Percentiles rank a stretch among this genome's conserved stretches.
Conservation (phyloP, 345 rosid genomes). For the Dimocarpus longan region DNA sequence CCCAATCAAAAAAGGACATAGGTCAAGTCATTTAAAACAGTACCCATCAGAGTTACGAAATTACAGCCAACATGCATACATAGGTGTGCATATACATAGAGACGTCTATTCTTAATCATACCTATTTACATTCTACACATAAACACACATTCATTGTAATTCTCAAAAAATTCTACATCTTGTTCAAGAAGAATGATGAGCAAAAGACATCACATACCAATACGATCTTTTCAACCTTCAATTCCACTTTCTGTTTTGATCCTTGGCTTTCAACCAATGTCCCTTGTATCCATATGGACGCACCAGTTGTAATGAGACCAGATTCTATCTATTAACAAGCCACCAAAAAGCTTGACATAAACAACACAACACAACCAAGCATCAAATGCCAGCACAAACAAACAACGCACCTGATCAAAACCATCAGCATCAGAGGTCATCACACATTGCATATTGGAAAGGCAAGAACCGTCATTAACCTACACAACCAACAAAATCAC, state of each 20-base stretch:
- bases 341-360: slow-evolving; percentile 30
- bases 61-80: neutral
- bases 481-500: slow-evolving; percentile 22
- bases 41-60: neutral
- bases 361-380: neutral
- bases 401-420: slow-evolving; percentile 72
- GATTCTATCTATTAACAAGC: slow-evolving; percentile 64
- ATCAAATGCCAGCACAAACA: neutral
- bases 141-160: no score
- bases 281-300: slow-evolving; percentile 84
- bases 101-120: neutral
- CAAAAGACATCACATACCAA: slow-evolving; percentile 47
- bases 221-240: slow-evolving; percentile 76
- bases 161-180: neutral
- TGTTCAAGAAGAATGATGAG: slow-evolving; percentile 1
- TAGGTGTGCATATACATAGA: neutral
- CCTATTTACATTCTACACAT: neutral
- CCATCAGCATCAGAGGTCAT: slow-evolving; percentile 81
- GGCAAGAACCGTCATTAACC: slow-evolving; percentile 96
- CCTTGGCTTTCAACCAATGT: slow-evolving; percentile 86
- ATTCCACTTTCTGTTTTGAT: slow-evolving; percentile 85
- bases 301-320: slow-evolving; percentile 80
- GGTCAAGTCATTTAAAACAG: neutral
- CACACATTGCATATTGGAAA: slow-evolving; percentile 96
- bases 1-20: neutral